Percentiles rank a stretch among this genome's conserved stretches.
These are phyloP conservation scores for peach (Prunus persica) DNA, from an alignment of 306 rosid species.

Conservation along the genomic window Prunus_persica_NCBIv2 NC_034011.1:6983501-6984000, in stretches of 20 bases:
- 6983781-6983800: neutral
- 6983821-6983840: too few species aligned
- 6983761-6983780: too few species aligned
- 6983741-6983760: neutral
- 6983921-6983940: too few species aligned
- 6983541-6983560: constrained; percentile 11
- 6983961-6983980: too few species aligned
- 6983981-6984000: too few species aligned
- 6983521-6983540: constrained; percentile 24
- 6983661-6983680: neutral
- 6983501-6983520: neutral
- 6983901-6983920: rapidly evolving
- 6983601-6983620: neutral
- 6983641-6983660: neutral
- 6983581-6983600: neutral
- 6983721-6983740: neutral
- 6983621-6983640: neutral
- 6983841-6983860: too few species aligned
- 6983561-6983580: neutral
- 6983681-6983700: neutral
- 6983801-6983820: neutral
- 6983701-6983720: neutral
- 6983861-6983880: too few species aligned
- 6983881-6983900: too few species aligned
- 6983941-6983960: too few species aligned